Evolutionary conservation across 139 green algal genomes (phyloP), one percentile per base, ranked within the genome.

Genomic region (Chlamydomonas sp.): DNA sequence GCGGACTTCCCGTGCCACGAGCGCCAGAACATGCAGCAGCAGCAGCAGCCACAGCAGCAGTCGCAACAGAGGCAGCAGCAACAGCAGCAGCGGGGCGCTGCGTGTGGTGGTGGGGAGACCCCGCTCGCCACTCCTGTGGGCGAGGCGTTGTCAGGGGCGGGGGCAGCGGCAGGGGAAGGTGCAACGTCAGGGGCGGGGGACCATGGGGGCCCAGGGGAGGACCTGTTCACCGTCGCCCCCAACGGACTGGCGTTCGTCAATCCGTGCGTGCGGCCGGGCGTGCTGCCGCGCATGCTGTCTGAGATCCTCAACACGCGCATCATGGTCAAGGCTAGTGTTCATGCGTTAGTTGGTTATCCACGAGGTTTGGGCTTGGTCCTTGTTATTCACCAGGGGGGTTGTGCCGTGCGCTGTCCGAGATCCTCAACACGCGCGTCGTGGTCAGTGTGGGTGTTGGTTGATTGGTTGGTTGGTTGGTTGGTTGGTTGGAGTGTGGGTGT

Each of bases 301-400:
- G 94, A 99, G 81, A 96, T 99, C 48, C 82, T 99, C 38, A 77
- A 88, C 47, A 98, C 94, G 0, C 83, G 94, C 39, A 81, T 97
- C 35, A 97, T 98, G 94, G 84, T 96, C 33, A 97, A 97, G 81
- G 76, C 70, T 0, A n/a, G n/a, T n/a, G n/a, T n/a, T n/a, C n/a
- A n/a, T n/a, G n/a, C n/a, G n/a, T n/a, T n/a, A n/a, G n/a, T n/a
- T n/a, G n/a, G n/a, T n/a, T n/a, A n/a, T n/a, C n/a, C n/a, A n/a
- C n/a, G n/a, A n/a, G n/a, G n/a, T n/a, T n/a, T n/a, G n/a, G n/a
- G n/a, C n/a, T n/a, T n/a, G n/a, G n/a, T n/a, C n/a, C n/a, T n/a
- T n/a, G n/a, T n/a, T n/a, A n/a, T n/a, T n/a, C n/a, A n/a, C 82
- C 77, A 6, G 94, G 94, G 10, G 88, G 98, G 48, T 84, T 99